Evolutionary conservation across 768 basidiomycete species (phyloP).

Genomic region (Psilocybe azurescens): DNA sequence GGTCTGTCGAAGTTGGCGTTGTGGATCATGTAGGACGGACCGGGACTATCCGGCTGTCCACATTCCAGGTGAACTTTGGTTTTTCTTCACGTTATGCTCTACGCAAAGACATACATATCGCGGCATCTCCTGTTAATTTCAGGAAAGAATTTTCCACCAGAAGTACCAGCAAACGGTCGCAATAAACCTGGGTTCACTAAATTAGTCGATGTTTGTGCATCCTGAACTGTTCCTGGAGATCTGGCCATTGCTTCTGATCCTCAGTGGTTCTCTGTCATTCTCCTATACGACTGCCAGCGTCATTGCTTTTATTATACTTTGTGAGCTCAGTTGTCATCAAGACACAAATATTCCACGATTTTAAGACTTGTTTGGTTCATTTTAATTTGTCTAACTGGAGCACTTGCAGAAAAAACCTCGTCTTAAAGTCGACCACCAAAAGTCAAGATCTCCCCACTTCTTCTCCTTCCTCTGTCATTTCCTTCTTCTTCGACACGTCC

Average conservation of each 20-base stretch:
- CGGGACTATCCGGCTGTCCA: slow-evolving; percentile 72
- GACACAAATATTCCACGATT: neutral
- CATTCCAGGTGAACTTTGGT: slow-evolving; percentile 69
- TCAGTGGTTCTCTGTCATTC: neutral
- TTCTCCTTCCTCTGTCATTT: slow-evolving; percentile 76
- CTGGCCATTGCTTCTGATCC: neutral
- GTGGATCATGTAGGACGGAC: slow-evolving; percentile 64
- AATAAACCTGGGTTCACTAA: no score
- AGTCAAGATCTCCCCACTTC: slow-evolving; percentile 51
- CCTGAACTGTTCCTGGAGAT: neutral
- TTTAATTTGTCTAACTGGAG: slow-evolving; percentile 13
- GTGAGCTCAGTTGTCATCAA: neutral
- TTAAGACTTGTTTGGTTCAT: neutral
- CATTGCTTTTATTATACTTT: neutral
- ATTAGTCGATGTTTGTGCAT: no score
- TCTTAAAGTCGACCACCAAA: slow-evolving; percentile 42
- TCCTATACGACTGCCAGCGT: neutral
- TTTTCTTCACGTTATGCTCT: neutral
- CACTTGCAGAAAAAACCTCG: slow-evolving; percentile 56
- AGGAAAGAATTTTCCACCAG: no score
- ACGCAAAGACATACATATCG: neutral
- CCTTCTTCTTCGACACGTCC: slow-evolving; percentile 57
- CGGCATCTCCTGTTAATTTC: neutral
- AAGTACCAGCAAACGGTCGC: no score
- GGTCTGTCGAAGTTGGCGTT: slow-evolving; percentile 79